Percentiles rank a stretch among this genome's conserved stretches.
Evolutionary conservation across 495 filamentous ascomycete genomes (phyloP).

Genomic region (Extremus antarcticus): DNA sequence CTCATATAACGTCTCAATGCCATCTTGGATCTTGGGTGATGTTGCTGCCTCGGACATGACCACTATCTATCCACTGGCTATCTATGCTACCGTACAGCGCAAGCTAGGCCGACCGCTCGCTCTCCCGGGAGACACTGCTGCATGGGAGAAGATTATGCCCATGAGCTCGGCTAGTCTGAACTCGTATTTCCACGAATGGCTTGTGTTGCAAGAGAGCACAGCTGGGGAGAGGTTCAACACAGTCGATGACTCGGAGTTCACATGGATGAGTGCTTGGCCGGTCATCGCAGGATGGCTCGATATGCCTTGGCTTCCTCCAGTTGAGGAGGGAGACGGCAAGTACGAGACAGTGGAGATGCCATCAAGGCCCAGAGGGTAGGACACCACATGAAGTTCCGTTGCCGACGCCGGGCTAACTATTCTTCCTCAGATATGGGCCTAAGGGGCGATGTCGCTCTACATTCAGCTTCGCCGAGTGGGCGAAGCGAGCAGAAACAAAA

Average conservation of each 20-base stretch:
- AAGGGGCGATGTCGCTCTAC: constrained; percentile 19
- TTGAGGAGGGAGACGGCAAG: constrained; percentile 3
- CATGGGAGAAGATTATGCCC: constrained; percentile 34
- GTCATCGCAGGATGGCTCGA: constrained; percentile 34
- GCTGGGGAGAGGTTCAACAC: constrained; percentile 37
- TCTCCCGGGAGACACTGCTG: constrained; percentile 31
- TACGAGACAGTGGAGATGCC: constrained; percentile 11
- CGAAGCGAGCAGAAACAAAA: constrained; percentile 32
- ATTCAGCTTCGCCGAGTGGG: constrained; percentile 36
- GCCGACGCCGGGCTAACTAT: too few species aligned
- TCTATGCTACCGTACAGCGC: constrained; percentile 37
- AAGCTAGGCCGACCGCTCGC: constrained; percentile 27
- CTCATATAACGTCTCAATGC: constrained; percentile 33
- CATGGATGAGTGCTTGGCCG: constrained; percentile 37
- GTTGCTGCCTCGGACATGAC: constrained; percentile 25
- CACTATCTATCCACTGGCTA: constrained; percentile 33
- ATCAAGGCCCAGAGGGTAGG: background rate
- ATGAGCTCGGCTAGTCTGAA: constrained; percentile 32
- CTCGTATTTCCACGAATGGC: constrained; percentile 40
- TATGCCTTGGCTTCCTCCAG: constrained; percentile 19
- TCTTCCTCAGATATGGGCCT: background rate
- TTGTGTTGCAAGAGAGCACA: constrained; percentile 28
- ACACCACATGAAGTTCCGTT: background rate
- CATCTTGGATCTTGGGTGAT: constrained; percentile 10
- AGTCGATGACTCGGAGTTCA: constrained; percentile 33